Percentiles rank a stretch among this genome's conserved stretches.
Conservation (phyloP, 176 grass and related monocot genomes). For the Miscanthus lutarioriparius region DNA sequence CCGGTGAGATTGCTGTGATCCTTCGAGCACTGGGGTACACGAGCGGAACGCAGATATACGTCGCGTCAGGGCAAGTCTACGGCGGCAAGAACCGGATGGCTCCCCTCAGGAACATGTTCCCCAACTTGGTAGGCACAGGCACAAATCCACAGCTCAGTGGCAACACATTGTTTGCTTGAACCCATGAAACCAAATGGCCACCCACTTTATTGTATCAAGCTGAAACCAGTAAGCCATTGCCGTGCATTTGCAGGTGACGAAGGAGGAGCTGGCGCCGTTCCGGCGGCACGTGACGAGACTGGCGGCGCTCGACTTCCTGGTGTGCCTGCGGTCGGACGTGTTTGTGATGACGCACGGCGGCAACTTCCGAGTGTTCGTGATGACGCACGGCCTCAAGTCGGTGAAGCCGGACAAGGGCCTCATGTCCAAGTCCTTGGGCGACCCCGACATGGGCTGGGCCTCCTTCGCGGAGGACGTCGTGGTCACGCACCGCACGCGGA, state of each 20-base stretch:
- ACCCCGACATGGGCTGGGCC: constrained; percentile 81
- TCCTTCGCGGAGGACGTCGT: constrained; percentile 67
- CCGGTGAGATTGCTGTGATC: constrained; percentile 84
- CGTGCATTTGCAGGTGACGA: constrained; percentile 54
- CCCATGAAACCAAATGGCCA: neutral
- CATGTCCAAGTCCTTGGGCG: constrained; percentile 84
- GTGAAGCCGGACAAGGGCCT: constrained; percentile 89
- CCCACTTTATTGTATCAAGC: neutral
- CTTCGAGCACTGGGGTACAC: constrained; percentile 86
- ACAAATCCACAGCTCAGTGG: neutral
- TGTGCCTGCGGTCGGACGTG: constrained; percentile 82
- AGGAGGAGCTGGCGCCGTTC: constrained; percentile 79
- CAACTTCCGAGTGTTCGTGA: constrained; percentile 76
- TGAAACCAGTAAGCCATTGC: neutral
- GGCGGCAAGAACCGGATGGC: constrained; percentile 94
- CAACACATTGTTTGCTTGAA: neutral
- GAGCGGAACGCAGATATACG: constrained; percentile 87
- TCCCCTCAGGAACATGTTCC: constrained; percentile 96
- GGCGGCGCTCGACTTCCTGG: constrained; percentile 80
- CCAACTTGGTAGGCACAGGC: constrained; percentile 70
- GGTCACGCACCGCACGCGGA: constrained; percentile 56
- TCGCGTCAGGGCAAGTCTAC: constrained; percentile 91
- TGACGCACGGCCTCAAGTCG: constrained; percentile 74
- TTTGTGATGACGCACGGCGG: constrained; percentile 86
- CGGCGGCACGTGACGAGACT: constrained; percentile 87